Conservation (phyloP, 2,329 filamentous ascomycete genomes). For the Fusarium sp. region DNA sequence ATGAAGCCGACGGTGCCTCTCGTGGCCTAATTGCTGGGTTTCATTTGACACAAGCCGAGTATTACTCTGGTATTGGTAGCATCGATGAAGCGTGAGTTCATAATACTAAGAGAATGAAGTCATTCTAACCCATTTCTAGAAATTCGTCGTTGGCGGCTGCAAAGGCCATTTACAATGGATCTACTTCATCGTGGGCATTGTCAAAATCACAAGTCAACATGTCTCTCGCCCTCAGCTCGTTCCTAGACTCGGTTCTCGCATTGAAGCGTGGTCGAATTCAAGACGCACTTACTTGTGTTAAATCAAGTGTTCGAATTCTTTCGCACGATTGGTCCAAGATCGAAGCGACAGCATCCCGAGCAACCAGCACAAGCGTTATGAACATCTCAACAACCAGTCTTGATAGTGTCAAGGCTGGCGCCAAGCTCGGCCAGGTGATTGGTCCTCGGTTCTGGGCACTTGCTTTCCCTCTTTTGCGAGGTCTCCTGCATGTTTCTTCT, state of each 20-base stretch:
- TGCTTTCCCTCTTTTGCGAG: constrained; percentile 77
- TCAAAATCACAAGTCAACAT: constrained; percentile 51
- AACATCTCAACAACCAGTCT: constrained; percentile 48
- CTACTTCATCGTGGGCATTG: constrained; percentile 49
- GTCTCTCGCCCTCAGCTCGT: constrained; percentile 51
- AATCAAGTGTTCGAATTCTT: constrained; percentile 66
- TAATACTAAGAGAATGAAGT: background rate
- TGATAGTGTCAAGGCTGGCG: constrained; percentile 43
- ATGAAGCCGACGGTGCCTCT: constrained; percentile 52
- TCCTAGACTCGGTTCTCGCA: constrained; percentile 73
- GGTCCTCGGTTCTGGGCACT: constrained; percentile 81
- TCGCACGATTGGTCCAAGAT: constrained; percentile 68
- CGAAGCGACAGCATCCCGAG: constrained; percentile 50
- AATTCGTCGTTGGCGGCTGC: constrained; percentile 53
- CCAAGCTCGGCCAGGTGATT: constrained; percentile 39
- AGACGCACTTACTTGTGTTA: constrained; percentile 67
- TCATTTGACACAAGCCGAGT: constrained; percentile 80
- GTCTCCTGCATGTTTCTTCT: constrained; percentile 78
- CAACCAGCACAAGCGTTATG: constrained; percentile 41
- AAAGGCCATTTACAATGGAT: constrained; percentile 51
- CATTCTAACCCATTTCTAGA: constrained; percentile 38
- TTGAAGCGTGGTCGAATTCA: constrained; percentile 71
- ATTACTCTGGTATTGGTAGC: constrained; percentile 75
- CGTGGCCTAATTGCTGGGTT: constrained; percentile 62
- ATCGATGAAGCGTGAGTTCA: constrained; percentile 67